Evolutionary conservation across 2,329 filamentous ascomycete species (phyloP), one percentile per base, ranked within the genome.

Genomic region (Fonsecaea pugnacius): DNA sequence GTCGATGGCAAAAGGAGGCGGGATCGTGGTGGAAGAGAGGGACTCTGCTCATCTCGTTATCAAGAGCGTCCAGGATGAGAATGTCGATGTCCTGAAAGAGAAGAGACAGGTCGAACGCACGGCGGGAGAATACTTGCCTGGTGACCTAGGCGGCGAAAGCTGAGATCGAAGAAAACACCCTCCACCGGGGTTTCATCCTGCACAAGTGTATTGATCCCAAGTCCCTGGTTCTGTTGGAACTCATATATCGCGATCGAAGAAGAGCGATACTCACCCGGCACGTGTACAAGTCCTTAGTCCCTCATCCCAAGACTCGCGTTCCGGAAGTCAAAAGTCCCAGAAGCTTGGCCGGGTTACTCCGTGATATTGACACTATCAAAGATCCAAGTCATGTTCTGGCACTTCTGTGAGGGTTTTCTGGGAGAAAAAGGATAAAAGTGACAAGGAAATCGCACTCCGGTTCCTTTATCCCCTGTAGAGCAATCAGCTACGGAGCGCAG

Each of bases 21-120:
- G 79, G 1, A 70, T 81, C 6, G 78, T 78, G 24, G 72, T 76
- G 63, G 78, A 81, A 64, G 74, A 77, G 40, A 71, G 76, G 62
- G 78, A 76, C 8, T 77, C 53, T 27, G 38, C 54, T 14, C 64
- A 69, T 56, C 51, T 70, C n/a, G 46, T 66, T 6, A 60, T 70
- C 12, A 65, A 67, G 30, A 57, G 35, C 18, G 36, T 65, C 18
- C 60, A 65, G 21, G 58, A 56, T 36, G 59, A 64, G 7, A 33
- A 58, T 6, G 16, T 63, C 9, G 53, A 56, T 18, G 30, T 30
- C 16, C 52, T 68, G 14, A 55, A 67, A 43, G 50, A 52, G n/a
- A 30, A 51, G 24, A 55, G 46, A 12, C 56, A 46, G 36, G 68
- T 71, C 12, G 68, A 69, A 56, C 38, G 60, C 16, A 63, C 68